Percentiles rank a stretch among this genome's conserved stretches.
Evolutionary conservation across 768 basidiomycete species (phyloP).

Genomic region (Podaxis sp.): DNA sequence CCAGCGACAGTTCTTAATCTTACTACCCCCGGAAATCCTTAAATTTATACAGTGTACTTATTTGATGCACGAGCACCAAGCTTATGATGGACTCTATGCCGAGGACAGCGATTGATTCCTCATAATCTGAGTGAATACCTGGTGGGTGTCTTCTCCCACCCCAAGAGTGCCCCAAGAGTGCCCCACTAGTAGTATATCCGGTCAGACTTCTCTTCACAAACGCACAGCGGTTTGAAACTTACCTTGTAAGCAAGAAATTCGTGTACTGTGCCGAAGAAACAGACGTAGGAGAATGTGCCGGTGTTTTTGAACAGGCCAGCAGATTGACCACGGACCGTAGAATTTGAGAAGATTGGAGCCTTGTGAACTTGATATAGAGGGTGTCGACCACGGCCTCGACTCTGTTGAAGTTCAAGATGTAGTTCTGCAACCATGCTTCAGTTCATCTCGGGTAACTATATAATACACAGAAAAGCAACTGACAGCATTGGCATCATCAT

Average conservation of each 20-base stretch:
- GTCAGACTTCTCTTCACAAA: background rate
- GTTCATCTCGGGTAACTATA: background rate
- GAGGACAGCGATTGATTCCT: constrained; percentile 13
- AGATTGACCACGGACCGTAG: constrained; percentile 47
- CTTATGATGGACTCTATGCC: background rate
- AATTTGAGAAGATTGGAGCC: constrained; percentile 43
- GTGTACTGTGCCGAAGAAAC: constrained; percentile 49
- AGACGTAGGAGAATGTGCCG: constrained; percentile 54
- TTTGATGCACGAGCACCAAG: too few relatives aligned
- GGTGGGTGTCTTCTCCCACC: constrained; percentile 42
- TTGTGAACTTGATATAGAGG: constrained; percentile 47
- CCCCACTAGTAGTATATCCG: constrained; percentile 28
- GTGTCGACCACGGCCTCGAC: constrained; percentile 57
- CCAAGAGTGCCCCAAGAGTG: constrained; percentile 30
- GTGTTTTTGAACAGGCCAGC: constrained; percentile 61
- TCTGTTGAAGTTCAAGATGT: constrained; percentile 53
- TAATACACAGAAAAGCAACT: constrained; percentile 16
- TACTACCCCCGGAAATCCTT: too few relatives aligned
- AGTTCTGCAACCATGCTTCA: constrained; percentile 34
- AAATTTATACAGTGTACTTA: too few relatives aligned
- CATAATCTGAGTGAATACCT: constrained; percentile 42
- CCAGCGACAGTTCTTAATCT: too few relatives aligned
- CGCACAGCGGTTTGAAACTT: background rate
- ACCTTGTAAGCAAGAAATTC: constrained; percentile 49
- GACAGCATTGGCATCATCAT: constrained; percentile 58